These are phyloP conservation scores for Cystofilobasidium ferigula DNA, from an alignment of 768 basidiomycete species.

Conservation along the genomic window DNA sequence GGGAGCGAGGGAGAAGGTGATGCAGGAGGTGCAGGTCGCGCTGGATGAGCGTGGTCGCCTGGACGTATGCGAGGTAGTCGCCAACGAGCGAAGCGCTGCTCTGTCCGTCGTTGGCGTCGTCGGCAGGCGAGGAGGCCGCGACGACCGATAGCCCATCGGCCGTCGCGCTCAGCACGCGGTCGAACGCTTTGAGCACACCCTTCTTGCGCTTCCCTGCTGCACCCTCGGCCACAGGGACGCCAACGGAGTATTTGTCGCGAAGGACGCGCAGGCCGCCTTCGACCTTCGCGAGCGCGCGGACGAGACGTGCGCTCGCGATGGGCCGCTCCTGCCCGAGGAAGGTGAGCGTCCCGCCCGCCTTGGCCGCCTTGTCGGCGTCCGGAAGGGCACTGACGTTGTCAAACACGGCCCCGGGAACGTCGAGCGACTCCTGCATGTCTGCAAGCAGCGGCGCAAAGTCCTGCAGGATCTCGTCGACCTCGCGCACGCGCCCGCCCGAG, in stretches of 20 bases:
- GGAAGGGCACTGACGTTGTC: slow-evolving; percentile 48
- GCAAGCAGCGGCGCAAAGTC: background rate
- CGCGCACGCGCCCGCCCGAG: slow-evolving; percentile 37
- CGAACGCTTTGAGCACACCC: slow-evolving; percentile 71
- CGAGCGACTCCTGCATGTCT: slow-evolving; percentile 31
- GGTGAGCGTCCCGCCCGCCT: slow-evolving; percentile 39
- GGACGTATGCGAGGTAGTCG: background rate
- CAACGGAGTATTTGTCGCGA: slow-evolving; percentile 28
- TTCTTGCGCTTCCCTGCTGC: slow-evolving; percentile 38
- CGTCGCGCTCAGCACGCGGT: slow-evolving; percentile 66
- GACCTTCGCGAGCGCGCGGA: slow-evolving; percentile 69
- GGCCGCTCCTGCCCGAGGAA: slow-evolving; percentile 81
- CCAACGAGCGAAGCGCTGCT: slow-evolving; percentile 39
- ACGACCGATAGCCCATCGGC: slow-evolving; percentile 79
- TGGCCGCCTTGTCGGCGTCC: background rate
- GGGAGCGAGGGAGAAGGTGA: background rate
- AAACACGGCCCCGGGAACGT: background rate
- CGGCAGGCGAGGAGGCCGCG: slow-evolving; percentile 44
- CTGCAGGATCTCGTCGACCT: slow-evolving; percentile 32
- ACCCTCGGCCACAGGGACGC: background rate
- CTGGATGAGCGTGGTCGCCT: slow-evolving; percentile 1
- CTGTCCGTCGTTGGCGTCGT: slow-evolving; percentile 45
- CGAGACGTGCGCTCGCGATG: slow-evolving; percentile 77
- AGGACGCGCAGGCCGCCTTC: slow-evolving; percentile 63
- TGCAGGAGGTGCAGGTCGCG: slow-evolving; percentile 10